phyloP scores from a whole-genome alignment of 768 basidiomycete genomes.

The Coprinopsis sp. region DNA sequence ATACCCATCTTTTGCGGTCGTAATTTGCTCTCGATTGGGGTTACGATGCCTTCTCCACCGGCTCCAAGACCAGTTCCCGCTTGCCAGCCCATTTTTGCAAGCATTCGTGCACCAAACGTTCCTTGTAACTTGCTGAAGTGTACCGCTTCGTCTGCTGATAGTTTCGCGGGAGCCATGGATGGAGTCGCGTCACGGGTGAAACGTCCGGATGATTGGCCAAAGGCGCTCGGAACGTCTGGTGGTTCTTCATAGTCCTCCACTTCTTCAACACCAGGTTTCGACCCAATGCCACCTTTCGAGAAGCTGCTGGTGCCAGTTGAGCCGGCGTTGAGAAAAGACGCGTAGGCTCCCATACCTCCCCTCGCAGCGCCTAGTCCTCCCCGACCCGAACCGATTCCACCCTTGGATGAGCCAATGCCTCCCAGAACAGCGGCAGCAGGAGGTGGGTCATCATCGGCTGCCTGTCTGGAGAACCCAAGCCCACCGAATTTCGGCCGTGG shows the following conservation, averaged over 20 bases:
- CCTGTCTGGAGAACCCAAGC: slow-evolving; percentile 31
- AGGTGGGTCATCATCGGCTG: slow-evolving; percentile 4
- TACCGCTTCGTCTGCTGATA: slow-evolving; percentile 62
- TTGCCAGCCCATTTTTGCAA: slow-evolving; percentile 95
- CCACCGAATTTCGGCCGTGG: slow-evolving; percentile 40
- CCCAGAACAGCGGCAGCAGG: slow-evolving; percentile 9
- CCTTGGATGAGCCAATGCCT: slow-evolving; percentile 29
- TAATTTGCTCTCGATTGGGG: slow-evolving; percentile 80
- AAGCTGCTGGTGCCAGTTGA: slow-evolving; percentile 23
- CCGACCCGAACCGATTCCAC: slow-evolving; percentile 22
- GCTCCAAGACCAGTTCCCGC: slow-evolving; percentile 75
- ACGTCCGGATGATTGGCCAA: slow-evolving; percentile 30
- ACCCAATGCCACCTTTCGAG: slow-evolving; percentile 40
- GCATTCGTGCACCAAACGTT: slow-evolving; percentile 82
- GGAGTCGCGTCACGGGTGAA: slow-evolving; percentile 51
- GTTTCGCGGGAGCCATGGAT: slow-evolving; percentile 44
- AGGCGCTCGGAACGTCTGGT: slow-evolving; percentile 37
- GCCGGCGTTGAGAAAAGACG: slow-evolving; percentile 15
- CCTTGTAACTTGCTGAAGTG: slow-evolving; percentile 80
- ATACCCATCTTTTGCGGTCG: slow-evolving; percentile 86
- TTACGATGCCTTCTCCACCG: slow-evolving; percentile 77
- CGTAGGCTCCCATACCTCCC: slow-evolving; percentile 9
- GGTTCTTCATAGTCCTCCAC: neutral
- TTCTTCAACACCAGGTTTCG: slow-evolving; percentile 13
- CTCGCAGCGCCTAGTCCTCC: slow-evolving; percentile 4